Percentiles rank a stretch among this genome's conserved stretches.
Evolutionary conservation across 176 grass and related monocot species (phyloP).

Genomic region (Raddia guianensis): DNA sequence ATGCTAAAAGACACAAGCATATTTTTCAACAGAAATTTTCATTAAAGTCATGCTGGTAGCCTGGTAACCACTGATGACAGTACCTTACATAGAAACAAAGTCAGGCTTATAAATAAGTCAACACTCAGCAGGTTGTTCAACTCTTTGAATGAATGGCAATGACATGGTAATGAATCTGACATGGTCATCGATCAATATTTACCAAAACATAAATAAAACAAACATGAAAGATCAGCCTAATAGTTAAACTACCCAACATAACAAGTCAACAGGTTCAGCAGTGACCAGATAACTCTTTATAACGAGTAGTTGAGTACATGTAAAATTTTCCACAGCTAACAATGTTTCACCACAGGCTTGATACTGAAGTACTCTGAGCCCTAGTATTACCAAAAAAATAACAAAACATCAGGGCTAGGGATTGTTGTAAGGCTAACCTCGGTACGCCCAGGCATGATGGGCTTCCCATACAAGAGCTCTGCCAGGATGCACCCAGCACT

Average conservation of each 20-base stretch:
- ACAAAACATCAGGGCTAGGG: neutral
- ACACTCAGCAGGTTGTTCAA: slow-evolving; percentile 20
- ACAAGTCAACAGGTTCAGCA: slow-evolving; percentile 35
- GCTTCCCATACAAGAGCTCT: slow-evolving; percentile 60
- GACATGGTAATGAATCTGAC: neutral
- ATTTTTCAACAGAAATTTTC: slow-evolving; percentile 29
- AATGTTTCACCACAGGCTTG: neutral
- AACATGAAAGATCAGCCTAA: slow-evolving; percentile 7
- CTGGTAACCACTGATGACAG: neutral
- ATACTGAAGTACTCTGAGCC: neutral
- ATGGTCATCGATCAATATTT: slow-evolving; percentile 8
- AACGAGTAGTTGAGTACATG: neutral
- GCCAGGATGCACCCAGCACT: slow-evolving; percentile 64
- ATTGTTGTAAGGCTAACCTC: slow-evolving; percentile 43
- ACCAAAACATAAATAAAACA: slow-evolving; percentile 23
- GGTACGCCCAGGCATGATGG: slow-evolving; percentile 59
- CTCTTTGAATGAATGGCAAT: slow-evolving; percentile 29
- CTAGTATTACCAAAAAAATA: slow-evolving; percentile 11
- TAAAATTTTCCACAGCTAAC: neutral
- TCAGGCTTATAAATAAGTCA: slow-evolving; percentile 10
- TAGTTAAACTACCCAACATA: neutral
- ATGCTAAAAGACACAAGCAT: neutral
- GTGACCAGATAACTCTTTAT: slow-evolving; percentile 1
- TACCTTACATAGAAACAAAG: neutral
- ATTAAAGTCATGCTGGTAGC: slow-evolving; percentile 5